Percentiles rank a stretch among this genome's conserved stretches.
phyloP scores from a whole-genome alignment of 2,329 filamentous ascomycete genomes.

The Aspergillus texensis region DNA sequence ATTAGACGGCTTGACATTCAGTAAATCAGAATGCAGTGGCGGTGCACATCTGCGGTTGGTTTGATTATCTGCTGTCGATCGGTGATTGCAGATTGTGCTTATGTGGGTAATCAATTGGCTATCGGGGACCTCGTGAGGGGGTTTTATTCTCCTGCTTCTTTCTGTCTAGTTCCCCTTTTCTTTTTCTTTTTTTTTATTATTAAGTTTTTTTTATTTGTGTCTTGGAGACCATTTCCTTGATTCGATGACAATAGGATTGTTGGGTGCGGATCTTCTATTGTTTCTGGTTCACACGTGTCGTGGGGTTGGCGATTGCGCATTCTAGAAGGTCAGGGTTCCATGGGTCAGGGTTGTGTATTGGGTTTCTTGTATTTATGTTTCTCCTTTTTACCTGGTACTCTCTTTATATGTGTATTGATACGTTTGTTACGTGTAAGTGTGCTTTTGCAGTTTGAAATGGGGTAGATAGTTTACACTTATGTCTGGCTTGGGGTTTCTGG shows the following conservation, averaged over 20 bases:
- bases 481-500: too few relatives aligned
- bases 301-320: neutral
- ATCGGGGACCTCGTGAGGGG: constrained; percentile 16
- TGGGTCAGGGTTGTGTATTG: neutral
- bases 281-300: constrained; percentile 10
- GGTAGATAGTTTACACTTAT: too few relatives aligned
- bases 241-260: neutral
- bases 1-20: neutral
- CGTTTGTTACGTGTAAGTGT: too few relatives aligned
- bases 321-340: constrained; percentile 1
- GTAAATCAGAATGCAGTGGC: neutral
- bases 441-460: too few relatives aligned
- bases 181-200: neutral
- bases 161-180: neutral
- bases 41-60: constrained; percentile 20
- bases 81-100: constrained; percentile 18
- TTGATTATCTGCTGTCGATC: constrained; percentile 34
- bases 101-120: constrained; percentile 9
- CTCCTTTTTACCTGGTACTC: too few relatives aligned
- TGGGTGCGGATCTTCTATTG: neutral
- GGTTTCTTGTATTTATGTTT: neutral
- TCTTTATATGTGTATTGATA: too few relatives aligned
- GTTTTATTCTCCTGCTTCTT: neutral
- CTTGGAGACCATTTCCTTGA: neutral
- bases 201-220: neutral